Base-by-base conservation (phyloP, 1,284 basidiomycete genomes). In the Coniophora puteana region DNA sequence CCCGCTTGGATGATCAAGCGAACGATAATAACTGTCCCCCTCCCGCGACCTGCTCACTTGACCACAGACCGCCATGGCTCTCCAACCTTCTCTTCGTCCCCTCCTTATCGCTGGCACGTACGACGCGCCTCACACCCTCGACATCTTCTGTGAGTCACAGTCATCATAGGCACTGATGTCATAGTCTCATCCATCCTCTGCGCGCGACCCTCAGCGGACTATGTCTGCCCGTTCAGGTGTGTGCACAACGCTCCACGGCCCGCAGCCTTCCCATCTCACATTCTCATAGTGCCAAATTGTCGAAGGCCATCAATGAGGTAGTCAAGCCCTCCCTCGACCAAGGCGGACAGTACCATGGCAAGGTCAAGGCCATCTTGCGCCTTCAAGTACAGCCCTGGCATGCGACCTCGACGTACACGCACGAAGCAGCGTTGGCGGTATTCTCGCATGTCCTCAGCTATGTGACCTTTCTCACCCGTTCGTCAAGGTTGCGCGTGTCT, bases 311-410 rank as follows among this genome's bases (percentile, higher is more conserved):
- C 46, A 75, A 88, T 34, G 65, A 51, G 7, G 66, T 83, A 36
- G 64, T 89, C 36, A 76, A 70, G 46, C 85, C 83, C 14, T 62
- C 76, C 44, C 57, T 88, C 44, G 66, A 66, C 14, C 57, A 69
- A 13, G 80, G 78, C 12, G 86, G 87, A 12, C 72, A 76, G 56
- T 92, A 91, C 61, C 70, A 75, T 8, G 83, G 82, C 28, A 86
- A 87, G 61, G 79, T 93, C 44, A 88, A 89, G 63, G 67, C 85
- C 30, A 81, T 95, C 53, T 68, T 91, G 49, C 71, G 93, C 37
- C 75, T 80, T 22, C 91, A 94, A 53, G 83, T 91, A 25, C 93
- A 89, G 60, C 83, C 85, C 0, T 88, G 90, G 89, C 90, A 93
- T 55, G 74, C 69, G 13, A 67, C 78, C 35, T 89, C 86, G 0